Conservation (phyloP, 306 rosid species). For the Gleditsia sinensis region DNA sequence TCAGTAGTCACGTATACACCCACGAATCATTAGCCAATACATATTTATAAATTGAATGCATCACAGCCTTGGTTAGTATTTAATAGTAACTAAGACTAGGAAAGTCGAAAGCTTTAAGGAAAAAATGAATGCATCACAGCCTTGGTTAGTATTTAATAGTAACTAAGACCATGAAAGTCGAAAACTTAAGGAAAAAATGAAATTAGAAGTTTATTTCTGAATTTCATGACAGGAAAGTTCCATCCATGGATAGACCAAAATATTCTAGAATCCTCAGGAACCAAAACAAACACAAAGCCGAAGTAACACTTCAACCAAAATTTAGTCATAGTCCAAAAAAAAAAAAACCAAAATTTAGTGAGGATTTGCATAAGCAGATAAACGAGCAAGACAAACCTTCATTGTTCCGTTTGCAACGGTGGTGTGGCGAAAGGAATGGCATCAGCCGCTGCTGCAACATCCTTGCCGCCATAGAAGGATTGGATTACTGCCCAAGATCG, state of each 20-base stretch:
- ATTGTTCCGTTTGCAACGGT: slow-evolving; percentile 8
- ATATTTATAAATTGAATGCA: not conserved
- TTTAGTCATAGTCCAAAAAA: too few relatives aligned
- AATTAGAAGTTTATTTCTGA: not conserved
- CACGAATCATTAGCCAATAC: not conserved
- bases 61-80: not conserved
- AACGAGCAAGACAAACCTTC: slow-evolving; percentile 39
- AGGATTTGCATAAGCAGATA: not conserved
- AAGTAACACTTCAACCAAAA: not conserved
- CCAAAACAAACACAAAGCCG: not conserved
- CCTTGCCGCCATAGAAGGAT: slow-evolving; percentile 45
- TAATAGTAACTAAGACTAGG: not conserved
- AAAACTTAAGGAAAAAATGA: not conserved
- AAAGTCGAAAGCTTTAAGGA: not conserved
- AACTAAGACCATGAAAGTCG: not conserved
- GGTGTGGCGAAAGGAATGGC: slow-evolving; percentile 36
- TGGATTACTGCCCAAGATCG: too few relatives aligned
- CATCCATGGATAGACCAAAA: not conserved
- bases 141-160: not conserved
- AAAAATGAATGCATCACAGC: not conserved
- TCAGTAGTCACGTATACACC: not conserved
- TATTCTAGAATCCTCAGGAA: not conserved
- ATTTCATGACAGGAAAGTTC: not conserved
- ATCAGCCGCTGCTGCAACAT: slow-evolving; percentile 53
- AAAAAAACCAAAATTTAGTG: not conserved